phyloP scores from a whole-genome alignment of 106 monocot genomes.

The Apostasia shenzhenica region DNA sequence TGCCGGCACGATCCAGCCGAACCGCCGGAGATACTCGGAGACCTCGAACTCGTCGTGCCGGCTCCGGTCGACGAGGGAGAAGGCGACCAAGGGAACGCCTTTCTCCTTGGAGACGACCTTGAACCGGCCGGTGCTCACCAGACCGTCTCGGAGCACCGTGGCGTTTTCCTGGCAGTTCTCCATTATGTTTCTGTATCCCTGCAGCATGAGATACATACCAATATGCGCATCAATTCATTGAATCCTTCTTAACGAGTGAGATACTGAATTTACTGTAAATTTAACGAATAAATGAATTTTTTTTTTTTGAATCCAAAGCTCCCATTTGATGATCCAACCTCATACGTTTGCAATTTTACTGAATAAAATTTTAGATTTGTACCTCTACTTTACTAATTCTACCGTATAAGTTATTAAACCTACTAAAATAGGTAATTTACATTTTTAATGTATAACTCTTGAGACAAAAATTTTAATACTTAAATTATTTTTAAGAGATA shows the following conservation, averaged over 20 bases:
- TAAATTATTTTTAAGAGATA: no score
- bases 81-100: constrained; percentile 88
- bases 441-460: no score
- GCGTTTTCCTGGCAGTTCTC: constrained; percentile 88
- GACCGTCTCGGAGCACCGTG: constrained; percentile 53
- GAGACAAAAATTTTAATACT: no score
- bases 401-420: no score
- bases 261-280: not conserved
- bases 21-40: constrained; percentile 67
- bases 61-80: constrained; percentile 73
- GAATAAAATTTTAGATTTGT: no score
- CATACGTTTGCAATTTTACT: no score
- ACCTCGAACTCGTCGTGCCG: constrained; percentile 75
- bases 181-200: constrained; percentile 92
- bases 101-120: constrained; percentile 73
- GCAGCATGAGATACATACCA: not conserved
- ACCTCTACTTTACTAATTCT: no score
- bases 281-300: no score
- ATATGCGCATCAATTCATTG: not conserved
- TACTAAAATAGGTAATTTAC: no score
- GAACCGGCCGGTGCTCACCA: constrained; percentile 68
- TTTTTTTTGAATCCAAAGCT: no score
- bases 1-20: constrained; percentile 95
- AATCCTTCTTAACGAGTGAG: not conserved
- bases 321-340: no score